A percentile compares a stretch with the other conserved stretches of the same genome.
Evolutionary conservation across 176 grass and related monocot genomes (phyloP).

Genomic region (Guadua angustifolia): DNA sequence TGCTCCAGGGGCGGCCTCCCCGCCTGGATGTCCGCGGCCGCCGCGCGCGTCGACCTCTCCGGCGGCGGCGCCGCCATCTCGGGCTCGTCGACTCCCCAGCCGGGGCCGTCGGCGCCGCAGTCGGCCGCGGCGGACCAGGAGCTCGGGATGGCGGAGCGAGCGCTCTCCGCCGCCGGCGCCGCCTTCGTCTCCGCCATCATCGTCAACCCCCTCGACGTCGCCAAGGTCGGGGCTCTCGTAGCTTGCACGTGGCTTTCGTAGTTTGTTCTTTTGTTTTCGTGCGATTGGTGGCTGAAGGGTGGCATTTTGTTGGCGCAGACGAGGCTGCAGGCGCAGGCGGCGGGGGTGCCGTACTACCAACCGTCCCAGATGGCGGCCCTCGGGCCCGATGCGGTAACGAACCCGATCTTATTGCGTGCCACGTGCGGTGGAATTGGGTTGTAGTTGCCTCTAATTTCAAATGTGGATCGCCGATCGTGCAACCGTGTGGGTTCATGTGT

Average conservation of each 20-base stretch:
- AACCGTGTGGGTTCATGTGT: not conserved
- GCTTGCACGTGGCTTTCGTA: not conserved
- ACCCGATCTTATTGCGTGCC: not conserved
- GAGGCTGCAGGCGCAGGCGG: constrained; percentile 91
- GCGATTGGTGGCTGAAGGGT: constrained; percentile 31
- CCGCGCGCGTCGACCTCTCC: constrained; percentile 74
- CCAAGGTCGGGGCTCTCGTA: constrained; percentile 57
- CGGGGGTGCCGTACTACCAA: constrained; percentile 75
- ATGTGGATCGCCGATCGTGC: not conserved
- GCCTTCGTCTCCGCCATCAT: constrained; percentile 85
- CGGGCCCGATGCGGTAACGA: constrained; percentile 61
- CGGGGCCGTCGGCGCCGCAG: not conserved
- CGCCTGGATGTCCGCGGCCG: constrained; percentile 78
- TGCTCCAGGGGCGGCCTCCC: constrained; percentile 67
- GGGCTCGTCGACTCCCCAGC: not conserved
- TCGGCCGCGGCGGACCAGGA: constrained; percentile 26
- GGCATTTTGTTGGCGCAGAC: constrained; percentile 55
- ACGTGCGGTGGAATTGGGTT: not conserved
- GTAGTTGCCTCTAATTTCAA: not conserved
- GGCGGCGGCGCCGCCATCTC: not conserved
- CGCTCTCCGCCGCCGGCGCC: constrained; percentile 79
- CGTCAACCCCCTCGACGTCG: constrained; percentile 94
- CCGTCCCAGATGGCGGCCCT: constrained; percentile 72
- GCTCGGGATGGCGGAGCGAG: constrained; percentile 67
- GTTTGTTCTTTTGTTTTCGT: not conserved